Percentiles rank a stretch among this genome's conserved stretches.
Conservation (phyloP, 1,139 yeast species). For the Debaryomyces sp. region DNA sequence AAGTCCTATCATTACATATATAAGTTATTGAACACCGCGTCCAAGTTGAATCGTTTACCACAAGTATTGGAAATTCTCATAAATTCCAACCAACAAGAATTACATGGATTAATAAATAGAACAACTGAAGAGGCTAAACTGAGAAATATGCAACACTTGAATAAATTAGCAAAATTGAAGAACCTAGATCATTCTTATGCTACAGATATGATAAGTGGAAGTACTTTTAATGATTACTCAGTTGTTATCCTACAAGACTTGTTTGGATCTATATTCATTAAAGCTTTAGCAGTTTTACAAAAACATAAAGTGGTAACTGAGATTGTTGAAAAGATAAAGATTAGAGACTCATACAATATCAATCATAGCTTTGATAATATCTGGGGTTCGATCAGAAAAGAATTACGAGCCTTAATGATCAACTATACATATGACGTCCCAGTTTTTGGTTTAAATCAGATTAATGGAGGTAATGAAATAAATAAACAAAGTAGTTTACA, state of each 20-base stretch:
- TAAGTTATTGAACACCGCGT: conserved; percentile 58
- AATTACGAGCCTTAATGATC: conserved; percentile 56
- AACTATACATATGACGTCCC: conserved; percentile 51
- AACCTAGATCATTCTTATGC: conserved; percentile 27
- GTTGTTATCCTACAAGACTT: conserved; percentile 67
- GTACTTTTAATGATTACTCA: conserved; percentile 48
- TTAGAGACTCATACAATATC: conserved; percentile 3
- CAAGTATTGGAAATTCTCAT: conserved; percentile 59
- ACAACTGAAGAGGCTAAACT: conserved; percentile 66
- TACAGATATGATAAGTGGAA: conserved; percentile 27
- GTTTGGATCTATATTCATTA: conserved; percentile 67
- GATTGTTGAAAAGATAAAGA: conserved; percentile 38
- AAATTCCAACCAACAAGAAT: conserved; percentile 45
- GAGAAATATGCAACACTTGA: conserved; percentile 36
- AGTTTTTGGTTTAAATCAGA: conserved; percentile 1
- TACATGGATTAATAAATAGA: conserved; percentile 55
- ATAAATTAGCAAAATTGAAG: conserved; percentile 35
- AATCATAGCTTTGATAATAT: conserved; percentile 47
- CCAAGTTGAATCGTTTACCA: conserved; percentile 64
- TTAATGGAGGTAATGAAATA: not conserved
- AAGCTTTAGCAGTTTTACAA: conserved; percentile 66
- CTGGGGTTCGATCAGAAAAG: conserved; percentile 62
- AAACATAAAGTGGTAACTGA: conserved; percentile 69
- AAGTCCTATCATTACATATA: conserved; percentile 61
- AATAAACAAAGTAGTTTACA: conserved; percentile 16